These are phyloP conservation scores for Forsythia suspensa DNA, from an alignment of 257 asterid species.

Conservation along the genomic window DNA sequence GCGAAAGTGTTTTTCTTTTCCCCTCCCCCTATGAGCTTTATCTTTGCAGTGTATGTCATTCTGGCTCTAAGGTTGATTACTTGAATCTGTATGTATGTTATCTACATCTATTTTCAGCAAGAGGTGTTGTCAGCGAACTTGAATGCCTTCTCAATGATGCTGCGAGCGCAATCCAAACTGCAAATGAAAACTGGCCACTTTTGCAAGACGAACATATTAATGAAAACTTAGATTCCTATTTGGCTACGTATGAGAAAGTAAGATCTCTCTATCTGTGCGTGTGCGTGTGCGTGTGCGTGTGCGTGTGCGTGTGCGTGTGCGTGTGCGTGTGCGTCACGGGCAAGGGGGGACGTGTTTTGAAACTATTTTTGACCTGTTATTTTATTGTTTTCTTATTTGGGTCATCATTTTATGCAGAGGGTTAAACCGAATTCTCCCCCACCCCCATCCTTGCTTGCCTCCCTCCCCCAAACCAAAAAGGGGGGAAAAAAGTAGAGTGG, in stretches of 20 bases:
- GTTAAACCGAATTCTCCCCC: not conserved
- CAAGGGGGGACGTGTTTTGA: no score
- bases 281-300: no score
- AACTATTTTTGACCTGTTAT: no score
- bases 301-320: no score
- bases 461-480: not conserved
- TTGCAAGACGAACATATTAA: constrained; percentile 35
- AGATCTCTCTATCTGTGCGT: constrained; percentile 2
- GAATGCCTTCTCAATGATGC: constrained; percentile 57
- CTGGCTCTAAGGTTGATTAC: not conserved
- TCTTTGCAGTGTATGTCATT: not conserved
- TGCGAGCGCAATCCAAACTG: constrained; percentile 36
- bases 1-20: not conserved
- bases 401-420: not conserved
- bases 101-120: constrained; percentile 42
- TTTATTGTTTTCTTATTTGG: no score
- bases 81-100: not conserved
- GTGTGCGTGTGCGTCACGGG: no score
- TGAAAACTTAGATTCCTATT: constrained; percentile 23
- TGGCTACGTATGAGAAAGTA: constrained; percentile 34
- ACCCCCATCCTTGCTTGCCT: not conserved
- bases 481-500: not conserved
- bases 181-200: constrained; percentile 20
- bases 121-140: constrained; percentile 49
- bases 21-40: not conserved